Evolutionary conservation across 495 filamentous ascomycete genomes (phyloP).

Genomic region (Elaphomyces granulatus): DNA sequence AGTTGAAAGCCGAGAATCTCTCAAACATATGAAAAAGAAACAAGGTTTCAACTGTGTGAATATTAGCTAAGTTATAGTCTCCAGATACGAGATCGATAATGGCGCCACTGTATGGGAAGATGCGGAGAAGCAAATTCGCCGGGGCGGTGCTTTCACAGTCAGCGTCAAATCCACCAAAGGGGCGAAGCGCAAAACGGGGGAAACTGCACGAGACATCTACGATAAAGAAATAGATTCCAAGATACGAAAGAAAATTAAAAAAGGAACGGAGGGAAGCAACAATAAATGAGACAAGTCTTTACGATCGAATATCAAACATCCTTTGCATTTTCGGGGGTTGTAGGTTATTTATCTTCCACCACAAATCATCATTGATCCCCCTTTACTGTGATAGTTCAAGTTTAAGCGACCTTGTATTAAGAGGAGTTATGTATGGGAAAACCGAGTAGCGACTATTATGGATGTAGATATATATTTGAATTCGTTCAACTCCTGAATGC

Average conservation of each 20-base stretch:
- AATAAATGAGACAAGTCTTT: no score
- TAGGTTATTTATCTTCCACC: conserved; percentile 7
- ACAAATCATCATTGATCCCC: conserved; percentile 5
- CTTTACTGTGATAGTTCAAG: no score
- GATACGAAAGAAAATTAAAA: conserved; percentile 37
- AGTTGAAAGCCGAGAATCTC: no score
- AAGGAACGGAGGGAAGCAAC: conserved; percentile 37
- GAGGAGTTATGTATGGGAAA: no score
- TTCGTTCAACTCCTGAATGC: no score
- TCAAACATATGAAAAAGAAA: conserved; percentile 3
- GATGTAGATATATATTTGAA: no score
- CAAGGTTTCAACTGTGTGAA: conserved; percentile 17
- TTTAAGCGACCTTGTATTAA: no score
- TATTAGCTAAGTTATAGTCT: conserved; percentile 31
- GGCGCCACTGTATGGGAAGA: conserved; percentile 62
- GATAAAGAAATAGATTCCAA: conserved; percentile 35
- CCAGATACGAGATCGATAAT: conserved; percentile 67
- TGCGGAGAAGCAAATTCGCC: conserved; percentile 62
- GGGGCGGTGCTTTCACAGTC: conserved; percentile 53
- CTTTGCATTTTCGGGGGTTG: conserved; percentile 5
- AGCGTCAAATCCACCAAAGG: conserved; percentile 61
- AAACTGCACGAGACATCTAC: conserved; percentile 39
- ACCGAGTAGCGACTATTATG: no score
- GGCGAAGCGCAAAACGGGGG: conserved; percentile 66
- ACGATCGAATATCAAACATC: no score